Evolutionary conservation across 169 alveolate genomes (phyloP).

Genomic region (Amoebophrya sp.): DNA sequence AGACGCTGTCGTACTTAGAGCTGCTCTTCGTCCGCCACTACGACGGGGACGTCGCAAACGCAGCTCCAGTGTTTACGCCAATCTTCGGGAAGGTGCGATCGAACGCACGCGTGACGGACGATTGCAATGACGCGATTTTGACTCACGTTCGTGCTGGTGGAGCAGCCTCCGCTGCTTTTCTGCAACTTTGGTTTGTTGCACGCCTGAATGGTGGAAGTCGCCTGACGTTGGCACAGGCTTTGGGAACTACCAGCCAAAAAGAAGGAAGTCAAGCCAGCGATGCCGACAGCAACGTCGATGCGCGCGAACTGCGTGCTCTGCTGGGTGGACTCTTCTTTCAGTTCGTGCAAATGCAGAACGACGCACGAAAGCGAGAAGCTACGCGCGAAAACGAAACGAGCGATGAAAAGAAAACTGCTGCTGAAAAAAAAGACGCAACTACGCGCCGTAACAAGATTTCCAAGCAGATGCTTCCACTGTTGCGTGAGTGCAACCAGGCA

Average conservation of each 20-base stretch:
- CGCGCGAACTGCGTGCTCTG: neutral
- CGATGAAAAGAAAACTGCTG: neutral
- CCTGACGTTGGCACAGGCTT: neutral
- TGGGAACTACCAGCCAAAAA: neutral
- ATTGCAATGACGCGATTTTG: neutral
- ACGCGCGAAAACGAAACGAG: neutral
- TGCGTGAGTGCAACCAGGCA: neutral
- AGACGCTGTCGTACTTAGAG: neutral
- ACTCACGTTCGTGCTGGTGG: neutral
- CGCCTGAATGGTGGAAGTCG: no score
- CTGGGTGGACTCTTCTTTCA: neutral
- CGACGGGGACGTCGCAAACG: neutral
- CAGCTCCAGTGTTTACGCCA: neutral
- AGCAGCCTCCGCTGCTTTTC: neutral
- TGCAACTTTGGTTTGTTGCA: neutral
- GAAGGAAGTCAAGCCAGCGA: neutral
- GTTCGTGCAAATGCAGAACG: neutral
- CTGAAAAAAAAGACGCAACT: neutral
- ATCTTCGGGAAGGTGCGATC: neutral
- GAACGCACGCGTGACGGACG: neutral
- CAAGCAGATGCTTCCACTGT: neutral
- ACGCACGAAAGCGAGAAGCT: neutral
- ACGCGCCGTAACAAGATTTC: neutral
- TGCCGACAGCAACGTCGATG: neutral
- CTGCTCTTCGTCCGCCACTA: neutral